phyloP scores from a whole-genome alignment of 495 filamentous ascomycete species.

The Neurospora tetraspora region DNA sequence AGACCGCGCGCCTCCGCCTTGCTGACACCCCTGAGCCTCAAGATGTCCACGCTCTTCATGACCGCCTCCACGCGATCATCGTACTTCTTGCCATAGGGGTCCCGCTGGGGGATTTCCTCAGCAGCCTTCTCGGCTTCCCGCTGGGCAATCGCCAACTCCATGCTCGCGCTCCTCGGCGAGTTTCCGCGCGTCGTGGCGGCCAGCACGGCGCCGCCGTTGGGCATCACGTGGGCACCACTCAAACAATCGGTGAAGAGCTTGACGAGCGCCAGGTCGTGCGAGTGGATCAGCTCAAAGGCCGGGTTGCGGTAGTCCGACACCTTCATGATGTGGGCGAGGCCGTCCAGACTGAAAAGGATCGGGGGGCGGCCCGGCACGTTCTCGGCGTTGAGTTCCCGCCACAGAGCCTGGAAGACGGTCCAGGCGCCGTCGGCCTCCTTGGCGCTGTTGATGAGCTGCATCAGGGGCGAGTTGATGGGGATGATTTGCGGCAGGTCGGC shows the following conservation, averaged over 20 bases:
- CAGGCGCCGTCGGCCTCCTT: constrained; percentile 67
- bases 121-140: constrained; percentile 28
- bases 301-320: constrained; percentile 58
- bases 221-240: constrained; percentile 45
- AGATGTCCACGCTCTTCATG: constrained; percentile 38
- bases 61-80: constrained; percentile 59
- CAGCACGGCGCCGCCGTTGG: constrained; percentile 70
- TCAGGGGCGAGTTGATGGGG: constrained; percentile 51
- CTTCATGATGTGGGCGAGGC: constrained; percentile 69
- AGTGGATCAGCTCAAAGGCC: constrained; percentile 64
- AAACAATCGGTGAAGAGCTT: constrained; percentile 66
- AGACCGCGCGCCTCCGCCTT: constrained; percentile 66
- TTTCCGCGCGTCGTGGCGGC: constrained; percentile 64
- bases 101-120: constrained; percentile 32
- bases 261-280: constrained; percentile 72
- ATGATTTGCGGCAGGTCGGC: constrained; percentile 45
- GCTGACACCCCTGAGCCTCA: constrained; percentile 53
- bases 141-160: constrained; percentile 56
- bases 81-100: constrained; percentile 52
- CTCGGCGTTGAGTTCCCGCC: constrained; percentile 56
- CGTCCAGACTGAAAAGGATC: constrained; percentile 68
- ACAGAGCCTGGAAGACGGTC: constrained; percentile 72
- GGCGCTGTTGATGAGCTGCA: constrained; percentile 58
- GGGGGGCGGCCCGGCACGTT: constrained; percentile 57
- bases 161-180: constrained; percentile 44